Evolutionary conservation across 345 rosid species (phyloP).

Genomic region (Draba incana): DNA sequence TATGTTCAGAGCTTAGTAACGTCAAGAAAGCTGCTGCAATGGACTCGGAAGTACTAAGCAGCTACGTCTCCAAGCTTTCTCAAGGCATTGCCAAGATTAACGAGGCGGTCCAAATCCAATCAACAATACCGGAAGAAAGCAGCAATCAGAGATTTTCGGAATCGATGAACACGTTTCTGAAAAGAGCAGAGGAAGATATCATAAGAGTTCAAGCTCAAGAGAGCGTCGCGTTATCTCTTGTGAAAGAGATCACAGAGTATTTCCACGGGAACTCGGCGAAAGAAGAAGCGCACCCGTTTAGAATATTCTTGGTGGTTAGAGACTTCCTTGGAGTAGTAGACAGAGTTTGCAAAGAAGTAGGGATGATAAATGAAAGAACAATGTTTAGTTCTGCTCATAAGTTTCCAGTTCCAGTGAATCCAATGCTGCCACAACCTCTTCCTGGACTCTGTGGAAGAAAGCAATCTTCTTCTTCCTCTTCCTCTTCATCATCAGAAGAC

Average conservation of each 20-base stretch:
- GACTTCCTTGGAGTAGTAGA: constrained; percentile 86
- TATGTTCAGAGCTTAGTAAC: constrained; percentile 69
- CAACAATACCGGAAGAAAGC: constrained; percentile 46
- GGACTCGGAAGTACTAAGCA: constrained; percentile 88
- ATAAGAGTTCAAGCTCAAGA: constrained; percentile 89
- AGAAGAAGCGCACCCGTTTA: constrained; percentile 98
- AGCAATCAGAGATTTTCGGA: constrained; percentile 60
- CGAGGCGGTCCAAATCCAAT: constrained; percentile 52
- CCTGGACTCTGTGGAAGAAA: constrained; percentile 50
- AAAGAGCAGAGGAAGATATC: constrained; percentile 77
- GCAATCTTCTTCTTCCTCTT: constrained; percentile 49
- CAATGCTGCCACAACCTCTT: constrained; percentile 59
- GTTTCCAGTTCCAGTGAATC: constrained; percentile 83
- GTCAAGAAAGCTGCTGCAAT: constrained; percentile 98
- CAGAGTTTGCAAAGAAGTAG: constrained; percentile 96
- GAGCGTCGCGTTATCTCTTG: constrained; percentile 80
- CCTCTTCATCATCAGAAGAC: constrained; percentile 40
- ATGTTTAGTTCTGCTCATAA: constrained; percentile 81
- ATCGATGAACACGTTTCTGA: constrained; percentile 68
- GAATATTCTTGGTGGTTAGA: constrained; percentile 96
- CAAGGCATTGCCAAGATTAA: constrained; percentile 65
- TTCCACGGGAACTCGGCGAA: constrained; percentile 99
- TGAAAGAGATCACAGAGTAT: constrained; percentile 95
- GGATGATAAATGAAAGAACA: constrained; percentile 84
- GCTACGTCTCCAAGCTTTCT: constrained; percentile 84